A percentile compares a stretch with the other conserved stretches of the same genome.
These are phyloP conservation scores for Chimonanthus praecox DNA, from an alignment of 164 flowering plant species.

Conservation along the genomic window DNA sequence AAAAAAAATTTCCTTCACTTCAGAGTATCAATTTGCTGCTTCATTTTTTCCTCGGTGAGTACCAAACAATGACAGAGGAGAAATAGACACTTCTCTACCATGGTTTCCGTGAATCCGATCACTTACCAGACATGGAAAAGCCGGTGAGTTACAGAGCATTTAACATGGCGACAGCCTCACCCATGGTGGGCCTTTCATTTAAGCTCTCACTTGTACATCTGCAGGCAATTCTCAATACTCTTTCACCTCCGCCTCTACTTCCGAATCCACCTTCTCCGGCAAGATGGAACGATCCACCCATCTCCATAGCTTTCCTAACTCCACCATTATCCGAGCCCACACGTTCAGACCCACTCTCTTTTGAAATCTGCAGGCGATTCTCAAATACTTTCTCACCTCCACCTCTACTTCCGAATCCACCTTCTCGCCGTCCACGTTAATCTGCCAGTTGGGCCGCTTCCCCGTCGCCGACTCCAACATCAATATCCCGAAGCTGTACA, in stretches of 20 bases:
- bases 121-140: no score
- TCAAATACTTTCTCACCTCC: no score
- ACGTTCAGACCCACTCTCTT: conserved; percentile 29
- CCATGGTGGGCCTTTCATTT: conserved; percentile 56
- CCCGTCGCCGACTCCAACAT: conserved; percentile 73
- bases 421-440: conserved; percentile 24
- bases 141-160: conserved; percentile 1
- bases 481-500: conserved; percentile 74
- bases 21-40: no score
- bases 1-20: no score
- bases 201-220: conserved; percentile 38
- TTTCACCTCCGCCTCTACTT: conserved; percentile 18
- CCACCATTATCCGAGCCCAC: conserved; percentile 53
- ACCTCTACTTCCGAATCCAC: background rate
- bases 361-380: background rate
- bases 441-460: conserved; percentile 56
- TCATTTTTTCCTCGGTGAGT: no score
- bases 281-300: conserved; percentile 34
- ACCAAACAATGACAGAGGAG: no score
- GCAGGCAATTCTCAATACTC: conserved; percentile 56
- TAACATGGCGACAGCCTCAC: conserved; percentile 41
- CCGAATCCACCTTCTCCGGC: conserved; percentile 8
- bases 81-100: no score
- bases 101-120: no score
- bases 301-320: conserved; percentile 28